A percentile compares a stretch with the other conserved stretches of the same genome.
phyloP scores from a whole-genome alignment of 164 flowering plant genomes.

The Vitis rotundifolia region DNA sequence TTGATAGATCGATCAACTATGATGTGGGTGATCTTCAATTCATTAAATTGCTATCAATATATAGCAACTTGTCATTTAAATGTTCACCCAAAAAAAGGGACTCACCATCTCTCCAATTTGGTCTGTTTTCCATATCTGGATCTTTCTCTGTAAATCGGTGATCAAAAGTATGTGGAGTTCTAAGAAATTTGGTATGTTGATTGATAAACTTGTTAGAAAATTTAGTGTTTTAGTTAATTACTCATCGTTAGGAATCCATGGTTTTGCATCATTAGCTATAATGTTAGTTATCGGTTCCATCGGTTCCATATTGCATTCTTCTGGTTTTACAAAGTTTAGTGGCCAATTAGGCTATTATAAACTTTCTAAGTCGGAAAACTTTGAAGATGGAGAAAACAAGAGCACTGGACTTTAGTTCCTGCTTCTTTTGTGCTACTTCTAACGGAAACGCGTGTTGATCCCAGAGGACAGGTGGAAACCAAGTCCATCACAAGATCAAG shows the following conservation, averaged over 20 bases:
- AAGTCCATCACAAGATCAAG: constrained; percentile 43
- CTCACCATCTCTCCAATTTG: too few relatives aligned
- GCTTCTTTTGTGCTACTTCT: constrained; percentile 1
- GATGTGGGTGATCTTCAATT: too few relatives aligned
- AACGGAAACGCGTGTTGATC: constrained; percentile 19
- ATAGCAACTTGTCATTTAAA: too few relatives aligned
- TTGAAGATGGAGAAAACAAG: not conserved
- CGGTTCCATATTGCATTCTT: too few relatives aligned
- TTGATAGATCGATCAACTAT: not conserved
- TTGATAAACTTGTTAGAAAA: not conserved
- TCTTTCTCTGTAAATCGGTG: too few relatives aligned
- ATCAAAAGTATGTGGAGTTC: not conserved
- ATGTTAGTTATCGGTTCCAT: too few relatives aligned
- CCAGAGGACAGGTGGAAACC: constrained; percentile 43
- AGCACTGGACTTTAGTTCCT: not conserved
- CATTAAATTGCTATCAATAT: too few relatives aligned
- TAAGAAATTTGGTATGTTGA: not conserved
- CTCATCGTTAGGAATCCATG: not conserved
- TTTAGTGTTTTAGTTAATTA: not conserved
- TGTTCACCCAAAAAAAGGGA: too few relatives aligned
- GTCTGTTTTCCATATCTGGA: too few relatives aligned
- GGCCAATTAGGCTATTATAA: too few relatives aligned
- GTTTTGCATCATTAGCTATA: too few relatives aligned
- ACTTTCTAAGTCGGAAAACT: not conserved
- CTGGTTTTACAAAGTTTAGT: too few relatives aligned